Evolutionary conservation across 2,329 filamentous ascomycete genomes (phyloP), one percentile per base, ranked within the genome.

Genomic region (Graphilbum sp.): DNA sequence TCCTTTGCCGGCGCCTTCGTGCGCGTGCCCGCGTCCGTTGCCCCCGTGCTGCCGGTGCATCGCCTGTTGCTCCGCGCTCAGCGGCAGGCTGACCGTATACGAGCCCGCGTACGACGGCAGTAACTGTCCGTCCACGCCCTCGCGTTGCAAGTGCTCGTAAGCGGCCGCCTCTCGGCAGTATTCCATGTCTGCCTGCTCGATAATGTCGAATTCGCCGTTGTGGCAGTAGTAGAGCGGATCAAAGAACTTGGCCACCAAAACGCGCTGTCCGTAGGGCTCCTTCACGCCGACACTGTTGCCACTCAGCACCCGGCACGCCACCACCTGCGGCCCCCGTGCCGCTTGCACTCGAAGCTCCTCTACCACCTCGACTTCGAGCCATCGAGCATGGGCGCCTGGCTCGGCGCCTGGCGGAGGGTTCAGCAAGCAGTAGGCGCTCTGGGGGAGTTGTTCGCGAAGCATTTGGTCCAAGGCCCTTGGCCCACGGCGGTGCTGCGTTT

Each of bases 151-250:
- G 30, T 46, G 42, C 19, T 29, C 7, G 36, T 47, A 47, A 2
- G 45, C 45, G 0, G 44, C 42, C 1, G 31, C 31, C 20, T 47
- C 45, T 2, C 42, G 38, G 16, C 44, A 36, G 25, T 47, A 47
- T 17, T 47, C 45, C 39, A 34, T 44, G 33, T 47, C 45, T 6
- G 41, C 42, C 5, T 35, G 23, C 19, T 47, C 45, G 1, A 46
- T 34, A 35, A 47, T 43, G 36, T 47, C 44, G 15, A 32, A 37
- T 0, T 35, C 25, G 4, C 44, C 44, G 30, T 37, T 41, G 29
- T 46, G 34, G 34, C 41, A 36, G 35, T 42, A 47, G 36, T 46
- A 47, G 15, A 47, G 29, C 2, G 45, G 45, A 17, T 47, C 44
- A 20, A 36, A 47, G 12, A 46, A 20, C 21, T 47, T 47, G 35